A percentile compares a stretch with the other conserved stretches of the same genome.
These are phyloP conservation scores for Coemansia sp. DNA, from an alignment of 192 early-diverging fungal species.

Conservation along the genomic window DNA sequence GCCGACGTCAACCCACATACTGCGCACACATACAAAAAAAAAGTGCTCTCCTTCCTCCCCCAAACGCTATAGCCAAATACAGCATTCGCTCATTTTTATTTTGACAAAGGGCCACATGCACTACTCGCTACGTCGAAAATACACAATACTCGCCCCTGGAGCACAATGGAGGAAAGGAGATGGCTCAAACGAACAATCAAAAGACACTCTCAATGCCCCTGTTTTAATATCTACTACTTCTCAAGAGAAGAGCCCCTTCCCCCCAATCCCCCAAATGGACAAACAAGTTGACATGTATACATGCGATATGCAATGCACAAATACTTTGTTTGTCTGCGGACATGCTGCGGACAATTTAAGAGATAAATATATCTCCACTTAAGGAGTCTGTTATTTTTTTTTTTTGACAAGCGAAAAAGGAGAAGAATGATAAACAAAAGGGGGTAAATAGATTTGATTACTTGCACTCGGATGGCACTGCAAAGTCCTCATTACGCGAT, in stretches of 20 bases:
- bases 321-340: background rate
- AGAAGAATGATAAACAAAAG: background rate
- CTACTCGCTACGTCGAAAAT: background rate
- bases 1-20: background rate
- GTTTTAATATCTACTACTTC: background rate
- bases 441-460: conserved; percentile 6
- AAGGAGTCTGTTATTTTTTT: too few species aligned
- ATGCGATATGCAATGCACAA: background rate
- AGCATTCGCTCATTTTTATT: background rate
- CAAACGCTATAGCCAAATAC: conserved; percentile 1
- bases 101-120: background rate
- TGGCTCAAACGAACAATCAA: background rate
- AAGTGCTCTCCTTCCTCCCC: background rate
- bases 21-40: background rate
- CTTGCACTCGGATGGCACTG: conserved; percentile 50
- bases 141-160: conserved; percentile 2
- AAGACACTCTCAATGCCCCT: background rate
- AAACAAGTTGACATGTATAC: background rate
- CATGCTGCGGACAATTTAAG: conserved; percentile 1
- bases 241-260: background rate
- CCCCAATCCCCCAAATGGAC: background rate
- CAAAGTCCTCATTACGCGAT: conserved; percentile 59
- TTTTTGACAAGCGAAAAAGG: too few species aligned
- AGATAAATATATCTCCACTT: background rate
- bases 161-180: background rate